A percentile compares a stretch with the other conserved stretches of the same genome.
phyloP scores from a whole-genome alignment of 2,329 filamentous ascomycete species.

The Stagonosporopsis vannaccii region DNA sequence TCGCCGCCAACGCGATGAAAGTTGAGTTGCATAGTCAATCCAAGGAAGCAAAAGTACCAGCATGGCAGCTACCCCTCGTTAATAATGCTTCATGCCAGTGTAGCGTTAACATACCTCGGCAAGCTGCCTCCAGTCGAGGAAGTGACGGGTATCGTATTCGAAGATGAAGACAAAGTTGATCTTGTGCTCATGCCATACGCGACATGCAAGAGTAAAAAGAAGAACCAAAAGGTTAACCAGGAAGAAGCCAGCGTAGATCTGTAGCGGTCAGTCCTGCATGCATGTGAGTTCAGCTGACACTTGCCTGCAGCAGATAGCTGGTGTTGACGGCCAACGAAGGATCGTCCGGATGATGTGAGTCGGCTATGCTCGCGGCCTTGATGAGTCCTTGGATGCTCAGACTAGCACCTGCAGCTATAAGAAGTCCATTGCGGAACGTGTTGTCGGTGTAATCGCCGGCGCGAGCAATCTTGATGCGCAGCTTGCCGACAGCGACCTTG shows the following conservation, averaged over 20 bases:
- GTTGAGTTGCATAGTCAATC: conserved; percentile 87
- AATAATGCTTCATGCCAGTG: conserved; percentile 1
- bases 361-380: conserved; percentile 44
- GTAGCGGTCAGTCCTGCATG: conserved; percentile 31
- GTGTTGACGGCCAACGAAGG: conserved; percentile 40
- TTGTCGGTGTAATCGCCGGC: conserved; percentile 65
- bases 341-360: conserved; percentile 29
- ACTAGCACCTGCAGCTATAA: conserved; percentile 52
- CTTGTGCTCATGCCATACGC: conserved; percentile 81
- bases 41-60: conserved; percentile 78
- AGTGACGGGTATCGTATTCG: conserved; percentile 87
- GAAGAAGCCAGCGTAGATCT: conserved; percentile 94
- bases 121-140: conserved; percentile 88
- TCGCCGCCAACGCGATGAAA: conserved; percentile 74
- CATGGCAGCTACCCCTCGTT: conserved; percentile 70
- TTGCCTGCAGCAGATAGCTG: conserved; percentile 68
- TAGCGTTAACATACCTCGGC: conserved; percentile 63
- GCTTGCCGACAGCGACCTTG: conserved; percentile 87
- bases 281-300: conserved; percentile 50
- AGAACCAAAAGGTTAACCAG: conserved; percentile 80
- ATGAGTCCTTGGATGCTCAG: conserved; percentile 55
- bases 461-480: conserved; percentile 73
- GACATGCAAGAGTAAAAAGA: conserved; percentile 86
- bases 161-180: conserved; percentile 98
- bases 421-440: conserved; percentile 64